Evolutionary conservation across 2,329 filamentous ascomycete species (phyloP).

Genomic region (Paecilomyces fulvus): DNA sequence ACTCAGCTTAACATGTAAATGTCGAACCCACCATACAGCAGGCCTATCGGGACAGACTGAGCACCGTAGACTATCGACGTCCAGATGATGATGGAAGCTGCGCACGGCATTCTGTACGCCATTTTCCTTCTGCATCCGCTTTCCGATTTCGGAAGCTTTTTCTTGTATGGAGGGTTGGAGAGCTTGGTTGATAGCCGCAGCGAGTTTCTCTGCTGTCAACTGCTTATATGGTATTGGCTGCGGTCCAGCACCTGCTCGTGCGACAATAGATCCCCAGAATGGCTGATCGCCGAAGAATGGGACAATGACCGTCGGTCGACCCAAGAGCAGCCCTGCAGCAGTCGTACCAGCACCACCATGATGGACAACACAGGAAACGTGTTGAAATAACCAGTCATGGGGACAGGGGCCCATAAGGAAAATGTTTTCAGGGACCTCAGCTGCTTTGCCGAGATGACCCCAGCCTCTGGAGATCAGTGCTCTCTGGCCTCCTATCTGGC

Average conservation of each 20-base stretch:
- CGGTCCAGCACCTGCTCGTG: constrained; percentile 42
- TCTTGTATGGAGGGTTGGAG: constrained; percentile 26
- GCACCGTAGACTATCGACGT: not conserved
- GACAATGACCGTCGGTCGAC: constrained; percentile 45
- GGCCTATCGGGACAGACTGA: not conserved
- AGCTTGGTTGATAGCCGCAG: constrained; percentile 38
- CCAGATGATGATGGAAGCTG: not conserved
- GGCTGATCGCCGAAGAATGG: constrained; percentile 50
- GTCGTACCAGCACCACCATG: constrained; percentile 54
- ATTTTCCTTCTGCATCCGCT: constrained; percentile 16
- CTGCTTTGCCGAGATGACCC: constrained; percentile 38
- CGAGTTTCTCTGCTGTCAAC: constrained; percentile 38
- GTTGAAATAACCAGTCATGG: constrained; percentile 52
- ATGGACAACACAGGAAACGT: constrained; percentile 48
- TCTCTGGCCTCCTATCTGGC: constrained; percentile 41
- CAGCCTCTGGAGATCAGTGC: constrained; percentile 50
- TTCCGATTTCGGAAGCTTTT: constrained; percentile 26
- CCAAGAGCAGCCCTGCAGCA: constrained; percentile 45
- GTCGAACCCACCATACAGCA: not conserved
- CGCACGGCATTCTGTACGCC: not conserved
- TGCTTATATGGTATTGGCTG: constrained; percentile 39
- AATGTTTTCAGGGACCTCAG: constrained; percentile 23
- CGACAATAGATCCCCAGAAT: constrained; percentile 49
- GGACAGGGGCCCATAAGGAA: constrained; percentile 49
- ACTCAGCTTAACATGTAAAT: not conserved